These are phyloP conservation scores for Galerina sulciceps DNA, from an alignment of 768 basidiomycete genomes.

Conservation along the genomic window DNA sequence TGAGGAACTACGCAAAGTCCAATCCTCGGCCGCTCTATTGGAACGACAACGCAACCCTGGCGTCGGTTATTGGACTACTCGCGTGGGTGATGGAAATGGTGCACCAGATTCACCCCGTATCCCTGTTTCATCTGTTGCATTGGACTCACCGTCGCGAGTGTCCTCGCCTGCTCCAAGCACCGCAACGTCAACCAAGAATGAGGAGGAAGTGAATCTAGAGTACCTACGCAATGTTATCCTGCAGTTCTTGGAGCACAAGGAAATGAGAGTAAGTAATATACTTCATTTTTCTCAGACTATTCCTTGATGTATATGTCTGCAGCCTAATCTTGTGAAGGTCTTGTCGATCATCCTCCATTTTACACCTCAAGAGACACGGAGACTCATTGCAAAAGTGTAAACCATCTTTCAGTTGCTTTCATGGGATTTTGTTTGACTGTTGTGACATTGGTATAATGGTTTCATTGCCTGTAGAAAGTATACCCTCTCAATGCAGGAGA, in stretches of 20 bases:
- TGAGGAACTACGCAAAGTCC: slow-evolving; percentile 94
- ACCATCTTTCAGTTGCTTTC: neutral
- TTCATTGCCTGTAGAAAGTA: neutral
- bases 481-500: neutral
- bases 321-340: slow-evolving; percentile 92
- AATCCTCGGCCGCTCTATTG: slow-evolving; percentile 87
- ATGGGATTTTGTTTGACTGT: neutral
- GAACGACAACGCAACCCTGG: slow-evolving; percentile 93
- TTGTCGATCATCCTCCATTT: slow-evolving; percentile 92
- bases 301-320: slow-evolving; percentile 2
- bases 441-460: neutral
- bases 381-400: slow-evolving; percentile 86
- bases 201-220: slow-evolving; percentile 95
- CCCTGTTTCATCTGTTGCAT: slow-evolving; percentile 37
- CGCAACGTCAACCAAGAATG: slow-evolving; percentile 46
- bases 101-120: slow-evolving; percentile 48
- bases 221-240: slow-evolving; percentile 95
- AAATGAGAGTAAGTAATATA: slow-evolving; percentile 82
- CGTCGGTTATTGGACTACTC: slow-evolving; percentile 86
- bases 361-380: slow-evolving; percentile 88
- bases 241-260: slow-evolving; percentile 97
- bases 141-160: slow-evolving; percentile 37
- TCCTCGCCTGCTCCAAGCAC: slow-evolving; percentile 40
- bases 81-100: slow-evolving; percentile 37
- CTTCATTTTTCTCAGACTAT: neutral